phyloP scores from a whole-genome alignment of 371 early-diverging fungal genomes.

The Mucor circinelloides region DNA sequence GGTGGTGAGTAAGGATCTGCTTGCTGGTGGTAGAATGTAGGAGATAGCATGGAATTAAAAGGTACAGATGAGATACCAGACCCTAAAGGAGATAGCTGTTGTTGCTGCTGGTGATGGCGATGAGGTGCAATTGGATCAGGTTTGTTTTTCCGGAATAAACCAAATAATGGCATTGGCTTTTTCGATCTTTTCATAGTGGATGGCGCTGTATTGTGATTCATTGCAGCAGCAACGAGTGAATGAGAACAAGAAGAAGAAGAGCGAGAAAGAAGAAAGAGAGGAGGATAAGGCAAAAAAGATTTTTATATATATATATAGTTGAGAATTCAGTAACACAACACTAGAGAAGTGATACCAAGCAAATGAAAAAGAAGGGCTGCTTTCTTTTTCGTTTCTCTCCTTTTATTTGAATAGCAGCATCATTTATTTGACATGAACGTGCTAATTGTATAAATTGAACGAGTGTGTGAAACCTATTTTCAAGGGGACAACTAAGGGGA shows the following conservation, averaged over 20 bases:
- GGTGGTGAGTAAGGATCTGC: constrained; percentile 8
- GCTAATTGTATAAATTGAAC: background rate
- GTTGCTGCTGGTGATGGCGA: background rate
- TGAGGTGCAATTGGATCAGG: background rate
- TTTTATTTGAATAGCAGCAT: background rate
- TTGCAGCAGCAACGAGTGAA: background rate
- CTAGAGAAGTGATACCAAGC: background rate
- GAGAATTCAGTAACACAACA: background rate
- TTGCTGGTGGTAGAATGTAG: background rate
- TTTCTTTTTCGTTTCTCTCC: background rate
- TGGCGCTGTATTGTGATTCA: background rate
- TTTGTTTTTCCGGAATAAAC: constrained; percentile 25
- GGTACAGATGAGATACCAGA: constrained; percentile 22
- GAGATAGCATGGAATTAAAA: constrained; percentile 17
- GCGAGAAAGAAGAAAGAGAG: background rate
- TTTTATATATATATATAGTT: background rate
- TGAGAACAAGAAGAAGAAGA: background rate
- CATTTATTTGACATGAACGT: background rate
- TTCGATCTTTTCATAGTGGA: constrained; percentile 18
- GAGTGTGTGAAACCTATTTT: background rate
- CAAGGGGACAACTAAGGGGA: background rate
- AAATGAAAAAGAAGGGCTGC: constrained; percentile 1
- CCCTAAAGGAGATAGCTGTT: background rate
- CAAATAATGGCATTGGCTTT: constrained; percentile 29
- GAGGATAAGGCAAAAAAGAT: background rate